phyloP scores from a whole-genome alignment of 1,284 basidiomycete species.

The Puccinia triticina region DNA sequence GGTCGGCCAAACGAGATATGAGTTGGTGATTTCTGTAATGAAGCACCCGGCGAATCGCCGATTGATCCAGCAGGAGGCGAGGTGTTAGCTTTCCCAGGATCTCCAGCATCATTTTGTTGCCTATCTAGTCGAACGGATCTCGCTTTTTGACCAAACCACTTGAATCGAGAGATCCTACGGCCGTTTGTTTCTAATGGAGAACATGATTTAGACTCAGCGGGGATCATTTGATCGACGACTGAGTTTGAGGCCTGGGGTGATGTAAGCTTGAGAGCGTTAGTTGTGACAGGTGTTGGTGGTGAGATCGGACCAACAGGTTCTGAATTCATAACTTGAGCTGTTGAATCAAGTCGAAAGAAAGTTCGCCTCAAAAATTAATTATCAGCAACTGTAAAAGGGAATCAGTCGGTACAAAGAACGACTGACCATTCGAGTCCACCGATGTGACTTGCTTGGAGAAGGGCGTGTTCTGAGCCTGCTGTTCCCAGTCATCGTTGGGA shows the following conservation, averaged over 20 bases:
- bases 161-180: background rate
- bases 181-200: background rate
- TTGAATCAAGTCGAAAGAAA: background rate
- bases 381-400: background rate
- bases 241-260: background rate
- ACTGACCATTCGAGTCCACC: background rate
- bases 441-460: background rate
- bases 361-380: background rate
- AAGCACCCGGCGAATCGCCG: background rate
- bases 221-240: background rate
- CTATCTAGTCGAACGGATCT: background rate
- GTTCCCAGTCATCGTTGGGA: background rate
- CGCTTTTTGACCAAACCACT: background rate
- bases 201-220: background rate
- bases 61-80: background rate
- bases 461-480: background rate
- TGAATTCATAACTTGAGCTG: background rate
- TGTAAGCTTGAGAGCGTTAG: too few relatives aligned
- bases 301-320: background rate
- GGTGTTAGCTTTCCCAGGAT: background rate
- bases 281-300: background rate
- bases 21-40: slow-evolving; percentile 7
- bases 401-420: background rate
- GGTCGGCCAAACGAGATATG: background rate
- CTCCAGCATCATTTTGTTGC: background rate